phyloP scores from a whole-genome alignment of 805 yeast species.

The Maudiozyma serrabonitensis region DNA sequence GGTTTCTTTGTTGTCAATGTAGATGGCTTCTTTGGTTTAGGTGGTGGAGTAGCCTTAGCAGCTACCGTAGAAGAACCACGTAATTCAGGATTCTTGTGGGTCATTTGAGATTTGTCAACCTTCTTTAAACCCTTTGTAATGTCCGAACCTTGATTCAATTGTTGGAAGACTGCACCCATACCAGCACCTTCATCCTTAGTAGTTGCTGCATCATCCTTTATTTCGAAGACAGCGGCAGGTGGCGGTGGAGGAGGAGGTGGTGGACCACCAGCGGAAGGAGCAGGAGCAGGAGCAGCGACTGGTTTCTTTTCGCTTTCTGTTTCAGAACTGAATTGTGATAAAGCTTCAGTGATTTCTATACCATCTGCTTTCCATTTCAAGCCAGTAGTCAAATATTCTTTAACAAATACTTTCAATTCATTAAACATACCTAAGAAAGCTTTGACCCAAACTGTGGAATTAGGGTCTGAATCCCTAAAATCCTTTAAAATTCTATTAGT shows the following conservation, averaged over 20 bases:
- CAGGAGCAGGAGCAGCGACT: slow-evolving; percentile 25
- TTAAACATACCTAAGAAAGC: slow-evolving; percentile 53
- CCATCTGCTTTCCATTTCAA: slow-evolving; percentile 67
- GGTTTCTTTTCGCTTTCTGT: slow-evolving; percentile 7
- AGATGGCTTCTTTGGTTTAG: slow-evolving; percentile 77
- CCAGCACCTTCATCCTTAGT: slow-evolving; percentile 35
- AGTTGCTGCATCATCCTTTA: slow-evolving; percentile 17
- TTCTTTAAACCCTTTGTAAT: slow-evolving; percentile 82
- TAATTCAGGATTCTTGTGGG: slow-evolving; percentile 81
- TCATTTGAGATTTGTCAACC: slow-evolving; percentile 88
- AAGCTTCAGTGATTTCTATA: slow-evolving; percentile 37
- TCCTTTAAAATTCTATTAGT: slow-evolving; percentile 84
- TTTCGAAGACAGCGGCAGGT: slow-evolving; percentile 60
- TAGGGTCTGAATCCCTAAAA: slow-evolving; percentile 57
- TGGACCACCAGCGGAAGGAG: slow-evolving; percentile 27
- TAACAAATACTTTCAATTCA: slow-evolving; percentile 61
- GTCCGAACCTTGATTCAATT: slow-evolving; percentile 72
- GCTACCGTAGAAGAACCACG: slow-evolving; percentile 49
- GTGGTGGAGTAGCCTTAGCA: slow-evolving; percentile 39
- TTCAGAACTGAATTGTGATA: slow-evolving; percentile 22
- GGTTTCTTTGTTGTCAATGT: slow-evolving; percentile 42
- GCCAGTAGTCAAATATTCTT: slow-evolving; percentile 77
- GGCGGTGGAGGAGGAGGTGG: slow-evolving; percentile 70
- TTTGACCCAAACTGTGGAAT: slow-evolving; percentile 76
- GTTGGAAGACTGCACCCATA: slow-evolving; percentile 85